These are phyloP conservation scores for Drosera spatulata DNA, from an alignment of 179 eudicot species.

Conservation along the genomic window DNA sequence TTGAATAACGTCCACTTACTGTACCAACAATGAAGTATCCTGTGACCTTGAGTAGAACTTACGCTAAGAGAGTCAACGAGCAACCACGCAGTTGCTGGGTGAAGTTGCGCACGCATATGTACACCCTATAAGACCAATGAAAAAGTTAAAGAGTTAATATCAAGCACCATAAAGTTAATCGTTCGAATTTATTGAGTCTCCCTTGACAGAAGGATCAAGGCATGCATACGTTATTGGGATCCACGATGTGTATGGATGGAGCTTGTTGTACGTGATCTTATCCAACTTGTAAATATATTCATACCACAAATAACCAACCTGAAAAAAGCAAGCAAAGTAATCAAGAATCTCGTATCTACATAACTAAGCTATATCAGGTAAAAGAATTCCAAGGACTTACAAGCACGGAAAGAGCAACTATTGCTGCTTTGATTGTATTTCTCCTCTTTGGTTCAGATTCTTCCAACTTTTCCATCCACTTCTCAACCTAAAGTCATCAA, in stretches of 20 bases:
- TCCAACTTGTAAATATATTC: conserved; percentile 94
- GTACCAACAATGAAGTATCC: background rate
- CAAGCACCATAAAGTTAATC: background rate
- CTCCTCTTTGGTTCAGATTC: conserved; percentile 76
- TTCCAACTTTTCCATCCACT: conserved; percentile 88
- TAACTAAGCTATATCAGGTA: background rate
- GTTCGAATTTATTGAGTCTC: background rate
- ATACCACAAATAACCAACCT: conserved; percentile 97
- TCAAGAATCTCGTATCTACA: background rate
- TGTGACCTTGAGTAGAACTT: conserved; percentile 14
- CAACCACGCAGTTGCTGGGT: conserved; percentile 81
- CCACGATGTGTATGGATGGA: conserved; percentile 99
- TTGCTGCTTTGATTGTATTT: conserved; percentile 53
- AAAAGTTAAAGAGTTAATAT: conserved; percentile 4
- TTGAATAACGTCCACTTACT: too few species aligned
- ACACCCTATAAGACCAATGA: conserved; percentile 54
- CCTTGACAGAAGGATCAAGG: background rate
- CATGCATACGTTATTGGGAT: conserved; percentile 81
- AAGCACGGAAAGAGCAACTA: conserved; percentile 43
- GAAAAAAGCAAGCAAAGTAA: conserved; percentile 12
- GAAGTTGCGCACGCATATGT: conserved; percentile 86
- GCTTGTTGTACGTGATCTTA: conserved; percentile 82
- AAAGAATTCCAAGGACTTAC: conserved; percentile 32
- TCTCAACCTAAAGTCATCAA: conserved; percentile 54
- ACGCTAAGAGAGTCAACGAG: conserved; percentile 87